Base-by-base conservation (phyloP, 2,329 filamentous ascomycete genomes). In the Talaromyces sp. region DNA sequence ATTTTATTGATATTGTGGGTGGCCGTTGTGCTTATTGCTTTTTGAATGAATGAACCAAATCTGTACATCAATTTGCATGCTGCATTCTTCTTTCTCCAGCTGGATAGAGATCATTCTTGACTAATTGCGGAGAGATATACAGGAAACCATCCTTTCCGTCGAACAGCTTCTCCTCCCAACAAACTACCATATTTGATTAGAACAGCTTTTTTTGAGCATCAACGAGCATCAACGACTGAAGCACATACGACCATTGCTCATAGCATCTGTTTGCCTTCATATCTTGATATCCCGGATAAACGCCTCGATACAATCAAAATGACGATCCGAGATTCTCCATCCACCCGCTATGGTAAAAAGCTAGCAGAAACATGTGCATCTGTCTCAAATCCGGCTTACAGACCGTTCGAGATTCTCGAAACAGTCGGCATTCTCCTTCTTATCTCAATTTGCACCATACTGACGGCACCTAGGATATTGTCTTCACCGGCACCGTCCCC, bases 401-500 rank as follows among this genome's bases (percentile, higher is more conserved):
- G 52, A 14, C 60, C 60, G 14, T 65, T 65, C n/a, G 45, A 65
- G 22, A 62, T 37, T 6, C 41, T 37, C 16, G 43, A 52, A 47
- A 45, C 60, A 9, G 64, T 65, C 24, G 27, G 64, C 62, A 27
- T 27, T 27, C 27, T 27, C 27, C 27, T 27, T 27, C 27, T 27
- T 48, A 7, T 45, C 8, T 35, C n/a, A 1, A 39, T 7, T 31
- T 22, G 37, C 24, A 14, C 6, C 59, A 52, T 41, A 54, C 43
- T 62, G 37, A 65, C 16, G 22, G 43, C 13, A 35, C 22, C n/a
- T 45, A 65, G 64, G 45, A 61, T 47, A 33, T 62, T 11, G 35
- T 65, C 19, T 62, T 65, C n/a, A 58, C 41, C 0, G 64, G 64
- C 22, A 8, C 41, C n/a, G 10, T 65, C n/a, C 59, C 64, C 27